phyloP scores from a whole-genome alignment of 495 filamentous ascomycete species.

The Paragyromitra xinjiangensis region DNA sequence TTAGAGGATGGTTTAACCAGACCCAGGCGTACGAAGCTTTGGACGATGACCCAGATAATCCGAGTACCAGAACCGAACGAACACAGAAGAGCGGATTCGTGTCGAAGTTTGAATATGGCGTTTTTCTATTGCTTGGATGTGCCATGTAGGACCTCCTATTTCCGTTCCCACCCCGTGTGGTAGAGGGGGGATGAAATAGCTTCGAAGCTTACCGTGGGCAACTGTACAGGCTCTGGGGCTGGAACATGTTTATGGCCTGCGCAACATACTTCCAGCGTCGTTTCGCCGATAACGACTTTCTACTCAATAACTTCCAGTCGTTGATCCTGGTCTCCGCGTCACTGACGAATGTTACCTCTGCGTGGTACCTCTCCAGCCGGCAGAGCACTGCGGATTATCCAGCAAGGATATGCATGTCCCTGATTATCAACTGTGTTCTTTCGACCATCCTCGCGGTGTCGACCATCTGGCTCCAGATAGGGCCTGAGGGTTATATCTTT shows the following conservation, averaged over 20 bases:
- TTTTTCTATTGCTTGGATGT: conserved; percentile 86
- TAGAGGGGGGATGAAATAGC: not conserved
- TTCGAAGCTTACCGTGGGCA: conserved; percentile 34
- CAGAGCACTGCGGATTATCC: conserved; percentile 85
- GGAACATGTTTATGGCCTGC: conserved; percentile 99
- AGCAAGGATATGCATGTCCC: conserved; percentile 75
- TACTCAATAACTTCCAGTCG: conserved; percentile 82
- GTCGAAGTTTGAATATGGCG: conserved; percentile 80
- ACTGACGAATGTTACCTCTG: conserved; percentile 76
- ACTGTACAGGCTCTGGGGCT: conserved; percentile 58
- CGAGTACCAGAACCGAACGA: not conserved
- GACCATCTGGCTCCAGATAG: conserved; percentile 70
- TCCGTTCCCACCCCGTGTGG: not conserved
- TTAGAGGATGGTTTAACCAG: conserved; percentile 39
- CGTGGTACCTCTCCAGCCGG: conserved; percentile 76
- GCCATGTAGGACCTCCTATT: conserved; percentile 74
- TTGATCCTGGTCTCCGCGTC: conserved; percentile 87
- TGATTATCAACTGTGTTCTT: conserved; percentile 74
- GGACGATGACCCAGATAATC: conserved; percentile 42
- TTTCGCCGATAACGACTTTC: conserved; percentile 74
- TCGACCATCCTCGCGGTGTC: conserved; percentile 83
- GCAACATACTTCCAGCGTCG: conserved; percentile 90
- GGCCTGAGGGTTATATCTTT: conserved; percentile 72
- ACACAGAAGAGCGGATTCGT: conserved; percentile 53
- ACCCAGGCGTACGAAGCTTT: conserved; percentile 41